phyloP scores from a whole-genome alignment of 2,329 filamentous ascomycete genomes.

The Beauveria brongniartii region DNA sequence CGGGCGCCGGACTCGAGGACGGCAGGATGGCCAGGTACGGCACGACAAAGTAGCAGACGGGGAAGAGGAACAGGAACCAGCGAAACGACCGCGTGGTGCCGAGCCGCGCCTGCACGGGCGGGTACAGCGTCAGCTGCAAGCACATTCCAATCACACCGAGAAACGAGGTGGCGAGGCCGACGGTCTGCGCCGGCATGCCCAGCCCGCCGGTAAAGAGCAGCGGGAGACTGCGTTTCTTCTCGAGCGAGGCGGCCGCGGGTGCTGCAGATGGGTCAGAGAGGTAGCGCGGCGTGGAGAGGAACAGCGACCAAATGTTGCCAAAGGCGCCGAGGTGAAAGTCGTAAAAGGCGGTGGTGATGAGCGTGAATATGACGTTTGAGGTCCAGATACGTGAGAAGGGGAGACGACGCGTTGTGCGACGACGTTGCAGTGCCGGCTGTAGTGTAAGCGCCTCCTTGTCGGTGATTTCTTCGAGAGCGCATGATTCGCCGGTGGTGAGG shows the following conservation, averaged over 20 bases:
- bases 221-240: conserved; percentile 28
- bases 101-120: conserved; percentile 52
- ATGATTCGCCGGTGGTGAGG: conserved; percentile 17
- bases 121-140: conserved; percentile 62
- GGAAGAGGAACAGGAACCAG: conserved; percentile 57
- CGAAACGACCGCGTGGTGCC: conserved; percentile 62
- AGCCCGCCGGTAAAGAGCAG: conserved; percentile 58
- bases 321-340: conserved; percentile 65
- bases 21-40: conserved; percentile 60
- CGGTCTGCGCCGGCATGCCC: conserved; percentile 56
- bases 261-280: conserved; percentile 21
- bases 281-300: conserved; percentile 57
- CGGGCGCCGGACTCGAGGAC: conserved; percentile 33
- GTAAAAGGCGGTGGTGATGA: conserved; percentile 59
- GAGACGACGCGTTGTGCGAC: conserved; percentile 17
- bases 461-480: background rate
- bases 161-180: conserved; percentile 61
- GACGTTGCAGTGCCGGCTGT: conserved; percentile 11
- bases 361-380: conserved; percentile 39
- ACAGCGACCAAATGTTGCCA: conserved; percentile 60
- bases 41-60: conserved; percentile 57
- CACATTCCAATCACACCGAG: conserved; percentile 62
- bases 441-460: conserved; percentile 2
- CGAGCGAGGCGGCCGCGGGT: conserved; percentile 19
- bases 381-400: conserved; percentile 38